Evolutionary conservation across 495 filamentous ascomycete genomes (phyloP), one percentile per base, ranked within the genome.

Genomic region (Aspergillus affinis): DNA sequence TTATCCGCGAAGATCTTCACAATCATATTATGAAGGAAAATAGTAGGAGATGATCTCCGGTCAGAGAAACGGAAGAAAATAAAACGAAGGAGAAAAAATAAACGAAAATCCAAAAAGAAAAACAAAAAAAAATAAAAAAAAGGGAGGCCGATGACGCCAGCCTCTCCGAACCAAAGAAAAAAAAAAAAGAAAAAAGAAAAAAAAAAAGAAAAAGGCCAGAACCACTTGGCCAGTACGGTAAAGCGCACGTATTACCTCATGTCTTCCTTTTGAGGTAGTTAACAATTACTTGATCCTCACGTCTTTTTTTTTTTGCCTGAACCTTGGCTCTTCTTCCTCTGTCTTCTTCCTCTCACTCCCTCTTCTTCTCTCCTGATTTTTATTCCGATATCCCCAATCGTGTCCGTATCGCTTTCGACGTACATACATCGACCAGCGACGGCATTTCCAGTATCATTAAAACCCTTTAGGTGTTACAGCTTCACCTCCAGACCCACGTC

Each of bases 71-170:
- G 15, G 18, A 50, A 57, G 29, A 49, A 29, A 48, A 57, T 41
- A 36, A 36, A 19, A 19, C n/a, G 21, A 49, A 44, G n/a, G 17
- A 13, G 23, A 18, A 55, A 45, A 21, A 47, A 48, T 26, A 51
- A 12, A 17, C 6, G 32, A 32, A 45, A 51, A 49, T n/a, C n/a
- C n/a, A 36, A 41, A 30, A 27, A 41, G 45, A 41, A 54, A 36
- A 59, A 48, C 15, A 13, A 18, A 13, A 30, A 18, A 19, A 41
- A 55, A 46, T 21, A 36, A 29, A 32, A 53, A 41, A 41, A 41
- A 15, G 13, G 29, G 29, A 20, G 12, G 36, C 36, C 58, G 45
- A 60, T 55, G 58, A 60, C 58, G 51, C 51, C 51, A 60, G 51
- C 58, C 51, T 26, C 36, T 47, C 2, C 53, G 20, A 26, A 1